These are phyloP conservation scores for Scenedesmus sp. DNA, from an alignment of 163 green algal genomes.

Conservation along the genomic window DNA sequence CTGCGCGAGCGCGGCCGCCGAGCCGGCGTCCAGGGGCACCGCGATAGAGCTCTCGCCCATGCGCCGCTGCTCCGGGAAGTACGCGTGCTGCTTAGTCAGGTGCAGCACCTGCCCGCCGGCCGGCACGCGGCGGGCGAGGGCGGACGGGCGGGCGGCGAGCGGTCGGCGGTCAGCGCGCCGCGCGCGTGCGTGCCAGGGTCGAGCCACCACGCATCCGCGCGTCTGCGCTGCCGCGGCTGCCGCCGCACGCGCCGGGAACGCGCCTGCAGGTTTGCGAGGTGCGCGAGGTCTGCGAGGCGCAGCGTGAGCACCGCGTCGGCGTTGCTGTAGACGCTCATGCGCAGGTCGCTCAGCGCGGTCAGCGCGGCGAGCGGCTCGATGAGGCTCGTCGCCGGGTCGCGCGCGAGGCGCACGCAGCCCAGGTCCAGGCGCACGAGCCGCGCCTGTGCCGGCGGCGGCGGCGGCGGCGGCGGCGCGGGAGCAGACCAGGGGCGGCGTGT, in stretches of 20 bases:
- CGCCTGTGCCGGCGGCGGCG: not conserved
- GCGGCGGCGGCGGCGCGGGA: not conserved
- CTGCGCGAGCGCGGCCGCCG: conserved; percentile 10
- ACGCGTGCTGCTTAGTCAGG: conserved; percentile 39
- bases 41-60: conserved; percentile 36
- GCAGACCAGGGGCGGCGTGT: no score
- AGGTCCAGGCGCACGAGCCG: conserved; percentile 33
- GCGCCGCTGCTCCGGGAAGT: conserved; percentile 42
- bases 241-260: no score
- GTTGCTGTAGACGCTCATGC: conserved; percentile 45
- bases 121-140: no score
- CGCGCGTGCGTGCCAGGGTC: no score
- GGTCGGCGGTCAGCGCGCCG: no score
- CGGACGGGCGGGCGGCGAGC: no score
- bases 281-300: conserved; percentile 29
- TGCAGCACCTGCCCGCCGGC: conserved; percentile 50
- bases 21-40: conserved; percentile 24
- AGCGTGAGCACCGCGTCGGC: conserved; percentile 18
- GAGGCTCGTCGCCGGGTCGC: not conserved
- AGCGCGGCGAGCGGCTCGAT: conserved; percentile 29
- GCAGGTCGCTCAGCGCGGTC: conserved; percentile 31
- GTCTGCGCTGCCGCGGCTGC: not conserved
- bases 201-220: no score
- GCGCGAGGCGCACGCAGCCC: conserved; percentile 23
- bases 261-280: conserved; percentile 32